phyloP scores from a whole-genome alignment of 1,284 basidiomycete species.

The Termitomyces sp. region DNA sequence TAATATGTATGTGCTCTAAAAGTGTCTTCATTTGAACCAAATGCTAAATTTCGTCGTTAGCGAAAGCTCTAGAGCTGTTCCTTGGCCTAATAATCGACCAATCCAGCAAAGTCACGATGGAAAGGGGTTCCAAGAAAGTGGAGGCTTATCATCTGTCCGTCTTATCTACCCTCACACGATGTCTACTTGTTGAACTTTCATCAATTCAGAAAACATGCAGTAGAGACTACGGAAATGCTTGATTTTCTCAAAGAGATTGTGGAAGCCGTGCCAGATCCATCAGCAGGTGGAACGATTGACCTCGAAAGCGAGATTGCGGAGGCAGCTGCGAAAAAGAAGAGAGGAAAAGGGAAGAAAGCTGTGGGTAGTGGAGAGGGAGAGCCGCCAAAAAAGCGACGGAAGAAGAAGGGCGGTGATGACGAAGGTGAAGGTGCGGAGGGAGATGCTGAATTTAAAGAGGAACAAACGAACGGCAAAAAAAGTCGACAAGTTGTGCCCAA shows the following conservation, averaged over 20 bases:
- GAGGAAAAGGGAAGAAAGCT: constrained; percentile 50
- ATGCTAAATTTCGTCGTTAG: constrained; percentile 36
- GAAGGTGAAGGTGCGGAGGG: constrained; percentile 7
- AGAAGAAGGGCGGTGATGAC: constrained; percentile 33
- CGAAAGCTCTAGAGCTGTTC: constrained; percentile 95
- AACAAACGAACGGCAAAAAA: constrained; percentile 24
- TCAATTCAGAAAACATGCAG: constrained; percentile 82
- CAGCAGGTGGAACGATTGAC: constrained; percentile 71
- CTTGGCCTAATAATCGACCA: constrained; percentile 84
- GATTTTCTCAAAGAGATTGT: constrained; percentile 97
- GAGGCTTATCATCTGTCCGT: constrained; percentile 93
- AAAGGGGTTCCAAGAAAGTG: constrained; percentile 84
- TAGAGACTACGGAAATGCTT: constrained; percentile 84
- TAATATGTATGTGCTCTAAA: constrained; percentile 77
- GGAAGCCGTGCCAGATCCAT: constrained; percentile 85
- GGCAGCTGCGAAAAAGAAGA: constrained; percentile 46
- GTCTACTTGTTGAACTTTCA: neutral
- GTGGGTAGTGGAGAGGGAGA: constrained; percentile 23
- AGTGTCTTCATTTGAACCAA: too few species aligned
- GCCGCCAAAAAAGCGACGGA: constrained; percentile 35
- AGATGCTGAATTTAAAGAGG: constrained; percentile 10
- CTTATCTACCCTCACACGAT: constrained; percentile 1
- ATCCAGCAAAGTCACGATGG: constrained; percentile 75
- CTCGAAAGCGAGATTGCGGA: constrained; percentile 58
- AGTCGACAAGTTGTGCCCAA: constrained; percentile 17